These are phyloP conservation scores for Pogostemon cablin DNA, from an alignment of 257 asterid species.

Conservation along the genomic window DNA sequence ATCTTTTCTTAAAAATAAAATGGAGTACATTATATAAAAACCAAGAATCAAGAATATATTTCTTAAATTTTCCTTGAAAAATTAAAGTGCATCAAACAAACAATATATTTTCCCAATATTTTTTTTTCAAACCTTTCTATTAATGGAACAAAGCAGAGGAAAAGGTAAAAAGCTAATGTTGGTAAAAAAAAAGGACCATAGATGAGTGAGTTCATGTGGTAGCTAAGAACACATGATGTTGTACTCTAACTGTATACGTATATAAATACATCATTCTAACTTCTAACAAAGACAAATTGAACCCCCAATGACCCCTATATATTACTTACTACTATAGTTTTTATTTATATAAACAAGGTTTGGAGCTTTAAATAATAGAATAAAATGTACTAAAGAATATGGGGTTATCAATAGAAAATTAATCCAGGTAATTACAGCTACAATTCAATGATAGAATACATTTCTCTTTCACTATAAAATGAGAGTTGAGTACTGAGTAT, in stretches of 20 bases:
- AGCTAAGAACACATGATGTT: not conserved
- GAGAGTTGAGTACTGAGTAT: not conserved
- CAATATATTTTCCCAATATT: not conserved
- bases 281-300: not conserved
- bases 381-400: no score
- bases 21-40: no score
- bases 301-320: no score
- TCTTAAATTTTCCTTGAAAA: not conserved
- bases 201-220: constrained; percentile 1
- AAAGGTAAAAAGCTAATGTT: not conserved
- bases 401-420: no score
- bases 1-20: no score
- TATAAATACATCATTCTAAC: not conserved
- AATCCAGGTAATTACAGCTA: no score
- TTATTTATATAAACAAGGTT: no score
- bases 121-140: not conserved
- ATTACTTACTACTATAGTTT: no score
- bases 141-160: not conserved
- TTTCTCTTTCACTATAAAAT: not conserved
- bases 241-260: not conserved
- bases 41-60: no score
- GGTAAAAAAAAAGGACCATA: constrained; percentile 16
- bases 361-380: no score
- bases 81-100: constrained; percentile 14
- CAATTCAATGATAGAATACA: no score